These are phyloP conservation scores for Aspergillus quadricinctus DNA, from an alignment of 2,329 filamentous ascomycete genomes.

Conservation along the genomic window DNA sequence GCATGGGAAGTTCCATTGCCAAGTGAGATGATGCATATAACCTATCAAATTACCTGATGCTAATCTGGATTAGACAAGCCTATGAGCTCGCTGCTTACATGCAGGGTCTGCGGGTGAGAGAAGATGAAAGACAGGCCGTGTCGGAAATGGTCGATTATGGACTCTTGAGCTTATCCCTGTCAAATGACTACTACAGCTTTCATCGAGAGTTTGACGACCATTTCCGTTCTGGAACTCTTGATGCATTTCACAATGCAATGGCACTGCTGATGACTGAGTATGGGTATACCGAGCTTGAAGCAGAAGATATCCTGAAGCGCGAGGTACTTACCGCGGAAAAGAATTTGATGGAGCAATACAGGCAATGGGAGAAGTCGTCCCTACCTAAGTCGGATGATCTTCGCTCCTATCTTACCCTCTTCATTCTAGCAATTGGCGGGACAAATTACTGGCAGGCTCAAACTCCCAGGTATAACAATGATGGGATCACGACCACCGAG, in stretches of 20 bases:
- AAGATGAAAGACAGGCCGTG: not conserved
- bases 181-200: constrained; percentile 10
- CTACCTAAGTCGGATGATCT: not conserved
- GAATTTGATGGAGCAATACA: constrained; percentile 2
- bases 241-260: constrained; percentile 7
- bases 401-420: not conserved
- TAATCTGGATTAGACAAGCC: not conserved
- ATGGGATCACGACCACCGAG: not conserved
- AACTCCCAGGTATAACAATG: not conserved
- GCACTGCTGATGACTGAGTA: constrained; percentile 9
- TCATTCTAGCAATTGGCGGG: not conserved
- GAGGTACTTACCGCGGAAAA: constrained; percentile 4
- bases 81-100: not conserved
- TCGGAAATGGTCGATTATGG: not conserved
- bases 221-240: not conserved
- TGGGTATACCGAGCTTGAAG: constrained; percentile 8
- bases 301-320: constrained; percentile 3
- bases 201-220: constrained; percentile 7
- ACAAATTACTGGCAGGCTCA: constrained; percentile 5
- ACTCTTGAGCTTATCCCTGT: not conserved
- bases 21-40: not conserved
- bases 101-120: not conserved
- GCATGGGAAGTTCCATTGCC: not conserved
- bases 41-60: too few relatives aligned
- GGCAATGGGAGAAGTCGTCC: constrained; percentile 1